Conservation (phyloP, 306 rosid species). For the Cicer bijugum region DNA sequence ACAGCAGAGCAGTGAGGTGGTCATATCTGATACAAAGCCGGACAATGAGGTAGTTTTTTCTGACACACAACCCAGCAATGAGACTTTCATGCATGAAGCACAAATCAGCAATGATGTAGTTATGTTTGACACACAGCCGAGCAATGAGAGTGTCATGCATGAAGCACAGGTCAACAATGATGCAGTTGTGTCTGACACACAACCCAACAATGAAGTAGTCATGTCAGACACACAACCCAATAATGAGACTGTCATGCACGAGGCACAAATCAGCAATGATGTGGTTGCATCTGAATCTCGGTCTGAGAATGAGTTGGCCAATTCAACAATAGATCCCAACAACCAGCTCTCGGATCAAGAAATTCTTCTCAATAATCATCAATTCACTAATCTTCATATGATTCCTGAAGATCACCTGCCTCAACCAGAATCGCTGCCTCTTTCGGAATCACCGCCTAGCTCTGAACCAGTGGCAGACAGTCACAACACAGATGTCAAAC, state of each 20-base stretch:
- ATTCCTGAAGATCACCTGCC: constrained; percentile 50
- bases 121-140: constrained; percentile 2
- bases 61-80: constrained; percentile 32
- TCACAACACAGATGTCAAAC: constrained; percentile 40
- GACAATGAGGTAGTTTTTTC: neutral
- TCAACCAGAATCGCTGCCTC: constrained; percentile 45
- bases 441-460: constrained; percentile 14
- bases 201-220: constrained; percentile 7
- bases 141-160: constrained; percentile 7
- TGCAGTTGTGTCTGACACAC: neutral
- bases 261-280: constrained; percentile 20
- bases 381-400: constrained; percentile 33
- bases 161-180: constrained; percentile 30
- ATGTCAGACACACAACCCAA: constrained; percentile 19
- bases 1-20: constrained; percentile 13
- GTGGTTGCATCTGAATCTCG: constrained; percentile 17
- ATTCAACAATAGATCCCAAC: constrained; percentile 41
- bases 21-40: constrained; percentile 31
- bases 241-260: constrained; percentile 14
- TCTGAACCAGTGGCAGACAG: constrained; percentile 40
- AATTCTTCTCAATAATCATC: constrained; percentile 39
- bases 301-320: constrained; percentile 39
- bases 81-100: constrained; percentile 11
- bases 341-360: constrained; percentile 39
- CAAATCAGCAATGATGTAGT: neutral